Evolutionary conservation across 225 moss, liverwort and hornwort species (phyloP).

Genomic region (Pleurozium schreberi): DNA sequence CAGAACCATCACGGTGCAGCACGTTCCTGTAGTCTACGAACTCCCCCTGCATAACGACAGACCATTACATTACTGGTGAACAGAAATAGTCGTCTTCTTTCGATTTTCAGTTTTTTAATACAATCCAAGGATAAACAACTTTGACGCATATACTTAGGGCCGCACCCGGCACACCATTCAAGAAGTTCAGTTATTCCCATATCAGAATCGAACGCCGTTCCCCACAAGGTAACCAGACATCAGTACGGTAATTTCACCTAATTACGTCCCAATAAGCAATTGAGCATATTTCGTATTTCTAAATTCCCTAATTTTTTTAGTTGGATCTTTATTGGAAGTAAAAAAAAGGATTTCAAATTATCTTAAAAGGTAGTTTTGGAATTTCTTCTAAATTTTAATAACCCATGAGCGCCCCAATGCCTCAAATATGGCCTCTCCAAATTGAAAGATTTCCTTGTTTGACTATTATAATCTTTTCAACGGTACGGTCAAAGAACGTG

Average conservation of each 20-base stretch:
- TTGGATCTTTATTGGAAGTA: neutral
- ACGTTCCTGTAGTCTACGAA: slow-evolving; percentile 72
- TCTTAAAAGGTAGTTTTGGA: fast-evolving
- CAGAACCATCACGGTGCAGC: slow-evolving; percentile 96
- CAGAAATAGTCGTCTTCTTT: neutral
- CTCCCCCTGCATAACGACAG: slow-evolving; percentile 44
- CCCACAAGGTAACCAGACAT: neutral
- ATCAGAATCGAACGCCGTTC: neutral
- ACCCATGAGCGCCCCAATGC: too few relatives aligned
- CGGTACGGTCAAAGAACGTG: too few relatives aligned
- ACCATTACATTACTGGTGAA: neutral
- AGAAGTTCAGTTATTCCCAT: neutral
- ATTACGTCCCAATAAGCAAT: too few relatives aligned
- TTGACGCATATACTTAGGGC: neutral
- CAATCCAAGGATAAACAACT: neutral
- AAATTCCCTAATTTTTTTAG: neutral
- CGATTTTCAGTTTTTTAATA: neutral
- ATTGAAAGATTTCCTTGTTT: too few relatives aligned
- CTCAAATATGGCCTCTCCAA: too few relatives aligned
- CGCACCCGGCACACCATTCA: neutral
- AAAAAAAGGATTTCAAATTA: neutral
- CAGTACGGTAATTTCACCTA: neutral
- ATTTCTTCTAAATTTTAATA: too few relatives aligned
- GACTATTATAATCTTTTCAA: too few relatives aligned
- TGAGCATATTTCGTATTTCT: too few relatives aligned